Base-by-base conservation (phyloP, 768 basidiomycete species). In the Calocybe gangraenosa region DNA sequence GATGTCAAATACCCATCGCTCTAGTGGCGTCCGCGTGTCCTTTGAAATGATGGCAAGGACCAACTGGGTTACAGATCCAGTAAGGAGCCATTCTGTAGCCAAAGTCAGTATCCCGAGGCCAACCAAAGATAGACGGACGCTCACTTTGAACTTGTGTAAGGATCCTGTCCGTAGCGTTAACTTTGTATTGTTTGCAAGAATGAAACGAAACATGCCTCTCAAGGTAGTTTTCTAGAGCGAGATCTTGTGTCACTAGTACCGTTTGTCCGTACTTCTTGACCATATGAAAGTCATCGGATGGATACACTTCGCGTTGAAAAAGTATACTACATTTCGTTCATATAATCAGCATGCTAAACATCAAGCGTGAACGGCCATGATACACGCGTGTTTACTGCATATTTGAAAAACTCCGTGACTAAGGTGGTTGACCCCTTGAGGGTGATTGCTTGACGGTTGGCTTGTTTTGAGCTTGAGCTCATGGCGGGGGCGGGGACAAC, bases 351-450 rank as follows among this genome's bases (percentile, higher is more conserved):
- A 28, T 28, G 47, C 53, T 53, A 35, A 54, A 49, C 33, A 37
- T 40, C 19, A 47, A 17, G n/a, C 30, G 17, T 32, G 25, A 18
- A 6, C 15, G 0, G 18, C 7, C 18, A 53, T 25, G 33, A 31
- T 15, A 74, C 88, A 53, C 58, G 93, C 92, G 87, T 93, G 71
- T 96, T 96, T 54, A 92, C 92, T n/a, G 91, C 88, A 66, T 93
- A 98, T 70, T 97, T 97, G 76, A 99, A 98, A 75, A 99, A 98
- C 58, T 99, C 96, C 0, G 92, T 95, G 46, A 98, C 95, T 15
- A 97, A 76, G 32, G 81, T 76, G 2, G 92, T 92, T 0, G 92
- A 95, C 2, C 96, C 96, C 59, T 97, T 96, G 65, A 99, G 84
- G 0, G 91, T 94, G 54, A 98, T 95, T 3, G 86, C 82, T 50